Base-by-base conservation (phyloP, 495 filamentous ascomycete genomes). In the Xylaria longipes region DNA sequence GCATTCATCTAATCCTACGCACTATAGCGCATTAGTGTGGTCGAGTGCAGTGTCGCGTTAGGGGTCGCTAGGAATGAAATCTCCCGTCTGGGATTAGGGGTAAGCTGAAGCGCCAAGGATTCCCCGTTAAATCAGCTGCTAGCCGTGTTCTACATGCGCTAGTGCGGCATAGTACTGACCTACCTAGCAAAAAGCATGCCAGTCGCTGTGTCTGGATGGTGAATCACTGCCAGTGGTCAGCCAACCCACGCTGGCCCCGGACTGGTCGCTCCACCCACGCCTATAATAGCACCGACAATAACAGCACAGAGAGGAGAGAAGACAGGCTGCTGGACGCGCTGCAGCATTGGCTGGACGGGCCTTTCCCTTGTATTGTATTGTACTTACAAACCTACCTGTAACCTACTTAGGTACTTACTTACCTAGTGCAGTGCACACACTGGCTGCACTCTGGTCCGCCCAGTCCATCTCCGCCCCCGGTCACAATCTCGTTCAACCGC, bases 401-500 rank as follows among this genome's bases (percentile, higher is more conserved):
- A n/a, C n/a, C n/a, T n/a, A n/a, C n/a, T n/a, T n/a, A n/a, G n/a
- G n/a, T n/a, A n/a, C n/a, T n/a, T n/a, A n/a, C n/a, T n/a, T n/a
- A n/a, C n/a, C n/a, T n/a, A n/a, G n/a, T 37, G 29, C 31, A 9
- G 31, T 17, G 29, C 12, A 37, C 22, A 7, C 25, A 54, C 50
- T 15, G 22, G 25, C 27, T 27, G 50, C 31, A 60, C n/a, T 31
- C 63, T 68, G 54, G 63, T 58, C 70, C 66, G 56, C 63, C 56
- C 70, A 67, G 50, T 45, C 70, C 64, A 67, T 68, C 70, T 72
- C 22, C 70, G 63, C 64, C 70, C 70, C 70, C 70, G 70, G 70
- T 72, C 70, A 62, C 77, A 71, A 79, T 74, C 75, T 79, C 72
- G 74, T 72, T 75, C 68, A 69, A 73, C 69, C 75, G 68, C 73